Percentiles rank a stretch among this genome's conserved stretches.
These are phyloP conservation scores for Huntiella decipiens DNA, from an alignment of 2,329 filamentous ascomycete genomes.

Conservation along the genomic window DNA sequence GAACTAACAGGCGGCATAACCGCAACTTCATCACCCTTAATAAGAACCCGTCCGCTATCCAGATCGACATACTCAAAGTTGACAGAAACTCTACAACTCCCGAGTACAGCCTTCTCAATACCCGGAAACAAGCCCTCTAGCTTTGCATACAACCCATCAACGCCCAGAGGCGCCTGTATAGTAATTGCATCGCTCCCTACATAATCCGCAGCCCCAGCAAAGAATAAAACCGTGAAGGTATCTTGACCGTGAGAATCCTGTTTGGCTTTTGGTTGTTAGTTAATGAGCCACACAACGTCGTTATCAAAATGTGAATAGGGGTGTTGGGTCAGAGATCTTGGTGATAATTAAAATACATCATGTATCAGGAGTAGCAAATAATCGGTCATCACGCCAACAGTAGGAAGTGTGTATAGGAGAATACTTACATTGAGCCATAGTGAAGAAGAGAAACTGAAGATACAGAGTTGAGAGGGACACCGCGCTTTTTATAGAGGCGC, in stretches of 20 bases:
- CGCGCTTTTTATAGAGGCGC: conserved; percentile 4
- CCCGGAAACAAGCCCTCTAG: conserved; percentile 54
- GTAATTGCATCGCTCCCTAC: conserved; percentile 48
- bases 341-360: conserved; percentile 44
- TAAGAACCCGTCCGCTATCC: conserved; percentile 29
- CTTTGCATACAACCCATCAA: conserved; percentile 42
- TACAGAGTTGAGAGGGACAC: not conserved
- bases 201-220: conserved; percentile 54
- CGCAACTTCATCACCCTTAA: conserved; percentile 64
- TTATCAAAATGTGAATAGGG: not conserved
- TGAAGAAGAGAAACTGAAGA: conserved; percentile 7
- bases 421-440: conserved; percentile 18
- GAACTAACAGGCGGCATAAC: conserved; percentile 81
- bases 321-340: conserved; percentile 47
- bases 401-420: not conserved
- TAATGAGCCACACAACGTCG: no score
- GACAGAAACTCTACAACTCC: conserved; percentile 57
- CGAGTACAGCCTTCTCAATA: conserved; percentile 48
- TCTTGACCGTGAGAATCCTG: not conserved
- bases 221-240: conserved; percentile 59
- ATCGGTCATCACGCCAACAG: conserved; percentile 30
- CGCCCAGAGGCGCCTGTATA: conserved; percentile 44
- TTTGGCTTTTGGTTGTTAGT: no score
- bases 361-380: conserved; percentile 25
- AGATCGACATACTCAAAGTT: conserved; percentile 69